Base-by-base conservation (phyloP, 2,329 filamentous ascomycete genomes). In the Meredithiella fracta region DNA sequence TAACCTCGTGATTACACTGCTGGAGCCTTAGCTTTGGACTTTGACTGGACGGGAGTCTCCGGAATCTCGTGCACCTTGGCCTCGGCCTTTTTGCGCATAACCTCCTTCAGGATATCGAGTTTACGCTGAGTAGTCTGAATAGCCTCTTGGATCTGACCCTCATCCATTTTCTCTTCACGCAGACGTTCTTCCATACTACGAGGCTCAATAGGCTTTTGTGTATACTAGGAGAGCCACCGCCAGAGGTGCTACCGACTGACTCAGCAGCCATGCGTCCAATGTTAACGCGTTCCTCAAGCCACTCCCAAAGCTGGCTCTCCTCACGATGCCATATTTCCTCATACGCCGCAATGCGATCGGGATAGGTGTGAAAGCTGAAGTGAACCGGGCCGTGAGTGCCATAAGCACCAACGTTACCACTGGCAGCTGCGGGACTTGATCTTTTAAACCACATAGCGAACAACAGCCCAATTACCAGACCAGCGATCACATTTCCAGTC, bases 241-340 rank as follows among this genome's bases (percentile, higher is more conserved):
- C 20, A 11, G 29, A 17, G 2, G 44, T 26, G n/a, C 31, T 34
- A 47, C 53, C 53, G 22, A 54, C 44, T 58, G 68, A 63, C 58
- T 65, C 67, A 31, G 65, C 61, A 47, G 58, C 64, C 61, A 77
- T 69, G 58, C 71, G 72, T 56, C 88, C 83, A 65, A 92, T 71
- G 1, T 87, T 85, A 1, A 88, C 82, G 17, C 90, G 77, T 63
- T 94, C 86, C 67, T 96, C 90, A 3, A 96, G 72, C 90, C 90
- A 96, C 58, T 86, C 83, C 90, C 90, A 96, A 8, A 96, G 71
- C 63, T 92, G 87, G 61, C 79, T 87, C 66, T 96, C 90, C 67
- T 96, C 88, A 42, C 80, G 74, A 37, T 81, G 77, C 90, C 91
- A 98, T 64, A 97, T 85, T 68, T 95, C 86, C 62, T 97, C 90